Conservation (phyloP, 164 flowering plant genomes). For the Berberis thunbergii region DNA sequence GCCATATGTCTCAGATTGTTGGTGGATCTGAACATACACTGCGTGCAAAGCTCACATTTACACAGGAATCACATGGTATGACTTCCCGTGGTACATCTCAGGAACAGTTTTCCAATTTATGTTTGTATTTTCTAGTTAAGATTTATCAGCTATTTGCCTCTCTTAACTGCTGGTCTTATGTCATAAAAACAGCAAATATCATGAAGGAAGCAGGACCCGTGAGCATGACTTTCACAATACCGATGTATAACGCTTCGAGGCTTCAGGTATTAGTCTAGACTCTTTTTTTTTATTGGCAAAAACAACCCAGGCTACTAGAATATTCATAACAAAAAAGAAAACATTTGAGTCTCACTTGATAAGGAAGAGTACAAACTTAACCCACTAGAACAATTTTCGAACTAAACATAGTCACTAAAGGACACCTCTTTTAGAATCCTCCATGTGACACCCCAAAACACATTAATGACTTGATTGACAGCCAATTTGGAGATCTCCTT, state of each 20-base stretch:
- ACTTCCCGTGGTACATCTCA: background rate
- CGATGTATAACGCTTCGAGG: constrained; percentile 81
- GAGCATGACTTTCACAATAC: constrained; percentile 83
- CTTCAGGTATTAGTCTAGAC: constrained; percentile 48
- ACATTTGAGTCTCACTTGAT: no score
- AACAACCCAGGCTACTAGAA: no score
- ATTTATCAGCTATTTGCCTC: background rate
- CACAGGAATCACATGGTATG: constrained; percentile 85
- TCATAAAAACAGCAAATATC: constrained; percentile 45
- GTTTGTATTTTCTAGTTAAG: background rate
- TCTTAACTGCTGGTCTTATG: background rate
- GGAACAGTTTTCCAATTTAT: background rate
- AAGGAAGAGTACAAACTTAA: no score
- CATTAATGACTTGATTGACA: no score
- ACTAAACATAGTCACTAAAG: no score
- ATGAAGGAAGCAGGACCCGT: constrained; percentile 87
- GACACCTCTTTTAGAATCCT: no score
- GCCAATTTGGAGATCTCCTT: no score
- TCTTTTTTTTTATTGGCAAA: no score
- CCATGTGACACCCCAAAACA: no score
- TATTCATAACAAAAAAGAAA: no score
- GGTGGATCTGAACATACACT: constrained; percentile 89
- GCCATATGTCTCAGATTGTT: constrained; percentile 50
- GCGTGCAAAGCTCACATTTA: constrained; percentile 83
- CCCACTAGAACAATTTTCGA: no score